phyloP scores from a whole-genome alignment of 2,329 filamentous ascomycete species.

The Trichophyton rubrum region DNA sequence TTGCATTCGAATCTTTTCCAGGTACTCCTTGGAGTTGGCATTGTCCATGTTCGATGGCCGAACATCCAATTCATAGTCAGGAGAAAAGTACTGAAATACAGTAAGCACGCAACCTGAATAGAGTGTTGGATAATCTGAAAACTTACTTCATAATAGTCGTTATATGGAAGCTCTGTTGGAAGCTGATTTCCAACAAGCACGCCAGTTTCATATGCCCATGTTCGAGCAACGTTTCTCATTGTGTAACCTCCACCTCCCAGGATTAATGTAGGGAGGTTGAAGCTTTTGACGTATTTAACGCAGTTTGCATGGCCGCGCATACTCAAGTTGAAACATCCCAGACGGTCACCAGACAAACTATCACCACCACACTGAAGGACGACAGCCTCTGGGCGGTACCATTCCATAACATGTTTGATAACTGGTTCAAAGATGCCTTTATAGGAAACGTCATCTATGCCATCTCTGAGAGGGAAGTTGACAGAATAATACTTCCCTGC shows the following conservation, averaged over 20 bases:
- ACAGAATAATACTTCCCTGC: constrained; percentile 55
- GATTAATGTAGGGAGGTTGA: constrained; percentile 52
- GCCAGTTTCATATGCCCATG: constrained; percentile 59
- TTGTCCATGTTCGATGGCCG: constrained; percentile 62
- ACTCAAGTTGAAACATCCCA: constrained; percentile 58
- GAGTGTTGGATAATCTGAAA: neutral
- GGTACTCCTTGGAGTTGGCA: constrained; percentile 54
- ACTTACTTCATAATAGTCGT: constrained; percentile 74
- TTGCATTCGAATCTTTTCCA: constrained; percentile 54
- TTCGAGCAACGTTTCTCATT: constrained; percentile 52
- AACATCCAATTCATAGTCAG: constrained; percentile 58
- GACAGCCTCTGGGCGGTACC: constrained; percentile 54
- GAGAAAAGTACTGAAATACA: constrained; percentile 47
- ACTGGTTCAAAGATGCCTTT: constrained; percentile 57
- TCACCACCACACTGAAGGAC: constrained; percentile 59
- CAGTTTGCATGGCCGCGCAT: constrained; percentile 61
- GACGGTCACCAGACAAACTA: constrained; percentile 52
- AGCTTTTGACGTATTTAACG: constrained; percentile 56
- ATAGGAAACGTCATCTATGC: constrained; percentile 56
- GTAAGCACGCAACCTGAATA: constrained; percentile 5
- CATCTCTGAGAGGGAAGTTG: constrained; percentile 57
- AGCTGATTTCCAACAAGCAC: constrained; percentile 74
- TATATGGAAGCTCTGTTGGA: constrained; percentile 74
- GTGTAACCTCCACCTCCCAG: constrained; percentile 58
- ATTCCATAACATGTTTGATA: constrained; percentile 56